Evolutionary conservation across 768 basidiomycete genomes (phyloP).

Genomic region (Xanthoconium stramineum): DNA sequence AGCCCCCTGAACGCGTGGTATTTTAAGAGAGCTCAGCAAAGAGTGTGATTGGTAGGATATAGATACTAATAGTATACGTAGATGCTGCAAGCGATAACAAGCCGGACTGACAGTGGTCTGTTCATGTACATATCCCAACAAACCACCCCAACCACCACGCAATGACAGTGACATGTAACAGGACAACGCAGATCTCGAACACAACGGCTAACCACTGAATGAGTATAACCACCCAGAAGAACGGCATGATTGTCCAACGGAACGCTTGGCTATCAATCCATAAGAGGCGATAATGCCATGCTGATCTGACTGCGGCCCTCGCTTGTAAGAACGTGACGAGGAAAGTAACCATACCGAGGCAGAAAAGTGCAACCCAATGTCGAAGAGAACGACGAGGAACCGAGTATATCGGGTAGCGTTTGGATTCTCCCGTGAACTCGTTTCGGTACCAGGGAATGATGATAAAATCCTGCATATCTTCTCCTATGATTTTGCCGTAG

Average conservation of each 20-base stretch:
- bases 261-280: slow-evolving; percentile 60
- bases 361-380: slow-evolving; percentile 63
- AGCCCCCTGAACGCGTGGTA: slow-evolving; percentile 1
- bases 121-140: slow-evolving; percentile 46
- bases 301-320: slow-evolving; percentile 55
- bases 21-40: neutral
- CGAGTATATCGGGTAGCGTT: slow-evolving; percentile 56
- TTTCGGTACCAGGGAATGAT: slow-evolving; percentile 81
- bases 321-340: slow-evolving; percentile 51
- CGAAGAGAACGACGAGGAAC: slow-evolving; percentile 62
- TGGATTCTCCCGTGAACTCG: slow-evolving; percentile 76
- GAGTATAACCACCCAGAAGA: slow-evolving; percentile 60
- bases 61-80: slow-evolving; percentile 14
- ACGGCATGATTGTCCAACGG: slow-evolving; percentile 60
- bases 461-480: slow-evolving; percentile 76
- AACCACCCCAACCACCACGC: slow-evolving; percentile 79
- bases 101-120: neutral
- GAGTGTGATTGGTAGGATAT: neutral
- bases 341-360: slow-evolving; percentile 50
- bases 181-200: slow-evolving; percentile 55
- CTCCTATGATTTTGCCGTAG: slow-evolving; percentile 78
- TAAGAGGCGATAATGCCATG: slow-evolving; percentile 49
- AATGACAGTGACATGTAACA: slow-evolving; percentile 56
- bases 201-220: slow-evolving; percentile 67
- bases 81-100: neutral